Base-by-base conservation (phyloP, 306 rosid genomes). In the Cicer cuneatum region DNA sequence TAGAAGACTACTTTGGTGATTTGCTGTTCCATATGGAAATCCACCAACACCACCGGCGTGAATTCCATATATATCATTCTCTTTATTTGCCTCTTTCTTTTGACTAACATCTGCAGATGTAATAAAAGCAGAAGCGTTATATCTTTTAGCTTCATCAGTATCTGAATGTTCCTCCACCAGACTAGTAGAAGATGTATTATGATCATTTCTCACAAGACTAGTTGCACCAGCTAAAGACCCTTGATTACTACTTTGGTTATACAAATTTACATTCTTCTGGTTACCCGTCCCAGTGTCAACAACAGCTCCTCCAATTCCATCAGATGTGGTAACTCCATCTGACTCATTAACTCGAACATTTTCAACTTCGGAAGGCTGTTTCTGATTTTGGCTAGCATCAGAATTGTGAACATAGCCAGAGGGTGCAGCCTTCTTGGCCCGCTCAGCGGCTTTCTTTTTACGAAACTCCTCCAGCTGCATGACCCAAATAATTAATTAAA, bases 401-500 rank as follows among this genome's bases (percentile, higher is more conserved):
- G 91, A 82, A 42, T 73, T 75, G 71, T 39, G 52, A 64, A 8
- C 75, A 60, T 80, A 79, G 80, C 79, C 73, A 42, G 87, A 71
- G 35, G 91, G 61, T 56, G 87, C 75, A 70, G 86, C 71, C 82
- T 89, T 92, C 90, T 92, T 95, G 21, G 76, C 87, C 52, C 85
- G 88, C 63, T 92, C 96, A 21, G 97, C 96, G 6, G 96, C 97
- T 75, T 87, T 94, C 85, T 88, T 94, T 89, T 88, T 92, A 33
- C 97, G 93, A 76, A 95, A 92, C 88, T 95, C 99, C 76, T 95
- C 99, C 63, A 92, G 77, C 99, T 95, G 88, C 85, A 86, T 74
- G 45, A 60, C 66, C 64, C 59, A 81, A 77, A 60, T 45, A 40
- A 72, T 15, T 16, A 60, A 66, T 66, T 57, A 16, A 75, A 58